Evolutionary conservation across 2,329 filamentous ascomycete species (phyloP), one percentile per base, ranked within the genome.

Genomic region (Ceratocystis papillata): DNA sequence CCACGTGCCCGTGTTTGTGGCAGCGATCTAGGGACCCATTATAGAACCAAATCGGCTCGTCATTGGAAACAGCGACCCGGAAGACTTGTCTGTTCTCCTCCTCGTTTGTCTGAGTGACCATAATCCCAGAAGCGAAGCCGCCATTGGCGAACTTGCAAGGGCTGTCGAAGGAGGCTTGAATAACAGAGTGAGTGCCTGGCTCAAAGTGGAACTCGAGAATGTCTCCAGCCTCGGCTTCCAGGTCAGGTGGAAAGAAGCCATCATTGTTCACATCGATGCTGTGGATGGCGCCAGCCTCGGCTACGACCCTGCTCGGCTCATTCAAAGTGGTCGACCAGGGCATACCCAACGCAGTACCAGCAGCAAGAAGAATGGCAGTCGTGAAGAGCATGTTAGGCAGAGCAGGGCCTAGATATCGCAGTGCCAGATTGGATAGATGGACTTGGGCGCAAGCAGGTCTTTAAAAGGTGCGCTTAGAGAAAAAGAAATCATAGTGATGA

Each of bases 201-300:
- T 77, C 77, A 76, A 80, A 84, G 71, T 80, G 78, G 75, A 79
- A 84, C 74, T 83, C 80, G 67, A 84, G 72, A 3, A 80, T 69
- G 67, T 82, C 79, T 67, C 81, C 81, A 8, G 77, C 66, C 12
- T 75, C 72, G n/a, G 81, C 82, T 2, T 76, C 76, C 53, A 82
- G 74, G 69, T 77, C 78, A 68, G 79, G 75, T 1, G 82, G 82
- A 62, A 77, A 75, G 73, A 83, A 84, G 61, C 33, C 33, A 37
- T 71, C 28, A n/a, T 17, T 17, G 46, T n/a, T n/a, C 1, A 50
- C 17, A 5, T 17, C 28, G n/a, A 33, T 60, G 28, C 22, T 20
- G 20, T n/a, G 46, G 20, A 20, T 50, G 46, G 46, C 33, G 33
- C 10, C 33, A 12, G 33, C 33, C 33, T 12, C 33, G 8, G 33